A percentile compares a stretch with the other conserved stretches of the same genome.
Conservation (phyloP, 1,139 yeast species). For the Eremothecium sinecaudum region DNA sequence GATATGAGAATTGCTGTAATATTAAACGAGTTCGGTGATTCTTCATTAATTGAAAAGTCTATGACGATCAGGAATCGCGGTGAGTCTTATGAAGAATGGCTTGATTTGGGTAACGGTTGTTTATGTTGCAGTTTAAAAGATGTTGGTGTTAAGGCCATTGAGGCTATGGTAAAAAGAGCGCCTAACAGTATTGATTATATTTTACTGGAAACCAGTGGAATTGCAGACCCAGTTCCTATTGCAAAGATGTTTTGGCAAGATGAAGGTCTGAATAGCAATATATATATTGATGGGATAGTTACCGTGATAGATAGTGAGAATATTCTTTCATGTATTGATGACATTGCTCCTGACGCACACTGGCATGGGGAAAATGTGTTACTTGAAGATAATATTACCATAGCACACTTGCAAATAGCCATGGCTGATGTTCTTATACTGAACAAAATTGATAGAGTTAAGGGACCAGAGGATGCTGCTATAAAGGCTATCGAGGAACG, state of each 20-base stretch:
- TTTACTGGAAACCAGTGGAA: conserved; percentile 85
- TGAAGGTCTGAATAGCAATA: conserved; percentile 72
- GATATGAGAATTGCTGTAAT: conserved; percentile 73
- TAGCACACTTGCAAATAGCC: conserved; percentile 86
- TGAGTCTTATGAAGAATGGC: conserved; percentile 79
- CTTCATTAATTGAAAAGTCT: conserved; percentile 81
- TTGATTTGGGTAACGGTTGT: conserved; percentile 93
- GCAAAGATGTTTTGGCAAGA: conserved; percentile 98
- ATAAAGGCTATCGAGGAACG: conserved; percentile 28
- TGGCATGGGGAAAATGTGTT: conserved; percentile 42
- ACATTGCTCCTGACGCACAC: conserved; percentile 50
- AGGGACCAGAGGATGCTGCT: conserved; percentile 23
- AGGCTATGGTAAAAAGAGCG: conserved; percentile 65
- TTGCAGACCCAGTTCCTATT: conserved; percentile 97
- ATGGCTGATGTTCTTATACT: conserved; percentile 73
- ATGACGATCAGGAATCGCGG: conserved; percentile 62
- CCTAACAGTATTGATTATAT: conserved; percentile 79
- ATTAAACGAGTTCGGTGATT: conserved; percentile 82
- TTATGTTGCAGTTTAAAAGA: conserved; percentile 93
- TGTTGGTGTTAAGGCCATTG: conserved; percentile 90
- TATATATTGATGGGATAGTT: conserved; percentile 88
- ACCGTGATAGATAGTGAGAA: conserved; percentile 79
- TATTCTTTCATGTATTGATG: conserved; percentile 58
- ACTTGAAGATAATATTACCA: conserved; percentile 47
- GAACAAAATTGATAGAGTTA: conserved; percentile 61